These are phyloP conservation scores for Pseudogymnoascus sp. DNA, from an alignment of 2,329 filamentous ascomycete species.

Conservation along the genomic window DNA sequence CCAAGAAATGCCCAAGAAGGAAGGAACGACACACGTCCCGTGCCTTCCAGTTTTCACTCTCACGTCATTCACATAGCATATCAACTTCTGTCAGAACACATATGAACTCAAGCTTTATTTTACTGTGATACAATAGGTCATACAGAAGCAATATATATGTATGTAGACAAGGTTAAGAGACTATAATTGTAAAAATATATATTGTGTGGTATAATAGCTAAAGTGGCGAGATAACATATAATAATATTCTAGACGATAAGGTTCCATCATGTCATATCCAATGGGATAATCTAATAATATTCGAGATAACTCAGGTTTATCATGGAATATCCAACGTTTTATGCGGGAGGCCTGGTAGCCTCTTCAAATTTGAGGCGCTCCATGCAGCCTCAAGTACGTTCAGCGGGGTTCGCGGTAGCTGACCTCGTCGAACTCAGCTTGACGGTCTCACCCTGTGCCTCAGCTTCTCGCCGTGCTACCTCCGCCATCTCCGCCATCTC, in stretches of 20 bases:
- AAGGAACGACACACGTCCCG: not conserved
- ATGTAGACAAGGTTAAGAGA: not conserved
- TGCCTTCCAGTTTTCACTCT: not conserved
- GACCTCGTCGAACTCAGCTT: not conserved
- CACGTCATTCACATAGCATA: not conserved
- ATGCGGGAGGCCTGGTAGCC: not conserved
- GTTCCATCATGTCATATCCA: not conserved
- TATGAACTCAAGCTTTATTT: not conserved
- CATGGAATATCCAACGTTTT: not conserved
- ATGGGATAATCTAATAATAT: not conserved
- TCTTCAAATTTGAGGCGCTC: not conserved
- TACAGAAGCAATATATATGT: not conserved
- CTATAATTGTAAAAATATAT: not conserved
- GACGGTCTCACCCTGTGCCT: not conserved
- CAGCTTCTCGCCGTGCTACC: not conserved
- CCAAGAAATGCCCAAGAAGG: not conserved
- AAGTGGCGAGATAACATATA: not conserved
- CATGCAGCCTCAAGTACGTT: not conserved
- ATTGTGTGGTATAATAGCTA: not conserved
- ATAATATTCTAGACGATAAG: not conserved
- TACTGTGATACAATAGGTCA: not conserved
- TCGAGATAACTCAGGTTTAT: not conserved
- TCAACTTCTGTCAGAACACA: not conserved
- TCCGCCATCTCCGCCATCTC: constrained; percentile 36
- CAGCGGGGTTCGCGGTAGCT: not conserved